Evolutionary conservation across 106 monocot species (phyloP).

Genomic region (Acorus calamus): DNA sequence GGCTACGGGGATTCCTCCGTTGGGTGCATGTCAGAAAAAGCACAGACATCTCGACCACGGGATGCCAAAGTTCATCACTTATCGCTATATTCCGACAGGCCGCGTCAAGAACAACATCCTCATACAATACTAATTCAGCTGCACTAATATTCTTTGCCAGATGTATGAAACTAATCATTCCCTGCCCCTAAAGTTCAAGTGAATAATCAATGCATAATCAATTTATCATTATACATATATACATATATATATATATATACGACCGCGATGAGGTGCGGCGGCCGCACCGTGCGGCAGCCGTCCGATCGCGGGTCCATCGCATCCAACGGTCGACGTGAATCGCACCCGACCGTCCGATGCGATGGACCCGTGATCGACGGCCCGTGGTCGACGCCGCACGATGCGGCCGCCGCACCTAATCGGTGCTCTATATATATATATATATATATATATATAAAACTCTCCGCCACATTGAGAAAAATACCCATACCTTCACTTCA

Average conservation of each 20-base stretch:
- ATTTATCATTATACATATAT: too few relatives aligned
- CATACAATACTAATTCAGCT: slow-evolving; percentile 74
- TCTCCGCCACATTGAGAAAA: neutral
- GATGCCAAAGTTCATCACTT: slow-evolving; percentile 72
- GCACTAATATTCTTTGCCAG: slow-evolving; percentile 67
- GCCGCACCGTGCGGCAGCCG: too few relatives aligned
- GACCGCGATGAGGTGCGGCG: too few relatives aligned
- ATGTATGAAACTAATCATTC: slow-evolving; percentile 73
- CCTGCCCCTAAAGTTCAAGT: slow-evolving; percentile 54
- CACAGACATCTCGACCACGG: slow-evolving; percentile 71
- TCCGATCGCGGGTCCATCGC: too few relatives aligned
- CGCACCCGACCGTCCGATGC: too few relatives aligned
- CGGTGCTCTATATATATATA: too few relatives aligned
- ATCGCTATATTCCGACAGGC: slow-evolving; percentile 76
- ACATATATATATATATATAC: too few relatives aligned
- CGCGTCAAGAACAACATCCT: slow-evolving; percentile 87
- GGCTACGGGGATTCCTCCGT: slow-evolving; percentile 66
- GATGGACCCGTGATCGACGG: too few relatives aligned
- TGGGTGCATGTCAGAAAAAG: slow-evolving; percentile 59
- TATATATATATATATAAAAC: too few relatives aligned
- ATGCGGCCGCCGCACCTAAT: too few relatives aligned
- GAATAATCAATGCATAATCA: neutral
- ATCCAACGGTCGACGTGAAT: too few relatives aligned
- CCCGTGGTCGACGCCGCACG: too few relatives aligned
- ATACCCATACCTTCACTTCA: slow-evolving; percentile 75